Percentiles rank a stretch among this genome's conserved stretches.
These are phyloP conservation scores for Cyclotella choctawhatcheeana DNA, from an alignment of 108 stramenopile species.

Conservation along the genomic window DNA sequence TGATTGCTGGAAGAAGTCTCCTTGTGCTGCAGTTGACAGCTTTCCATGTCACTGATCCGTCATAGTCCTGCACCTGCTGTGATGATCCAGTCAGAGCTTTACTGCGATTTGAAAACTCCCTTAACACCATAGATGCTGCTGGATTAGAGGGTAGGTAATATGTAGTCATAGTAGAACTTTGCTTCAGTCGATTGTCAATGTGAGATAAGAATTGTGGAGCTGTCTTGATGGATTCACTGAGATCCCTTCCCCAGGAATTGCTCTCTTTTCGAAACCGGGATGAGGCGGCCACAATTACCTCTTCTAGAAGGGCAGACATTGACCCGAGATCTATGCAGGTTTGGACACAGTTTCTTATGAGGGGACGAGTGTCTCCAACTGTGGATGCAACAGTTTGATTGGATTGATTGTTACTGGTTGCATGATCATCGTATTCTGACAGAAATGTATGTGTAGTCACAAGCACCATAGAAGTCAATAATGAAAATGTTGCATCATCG, in stretches of 20 bases:
- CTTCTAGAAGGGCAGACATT: conserved; percentile 31
- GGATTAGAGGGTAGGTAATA: conserved; percentile 43
- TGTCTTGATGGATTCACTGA: conserved; percentile 24
- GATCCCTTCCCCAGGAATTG: conserved; percentile 20
- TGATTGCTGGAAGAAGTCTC: conserved; percentile 45
- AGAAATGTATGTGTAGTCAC: conserved; percentile 40
- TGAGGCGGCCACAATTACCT: conserved; percentile 33
- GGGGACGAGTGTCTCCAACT: conserved; percentile 36
- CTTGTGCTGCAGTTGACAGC: conserved; percentile 24
- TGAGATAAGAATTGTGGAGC: conserved; percentile 44
- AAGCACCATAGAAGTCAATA: conserved; percentile 17
- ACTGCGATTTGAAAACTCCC: conserved; percentile 22
- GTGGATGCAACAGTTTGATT: conserved; percentile 10
- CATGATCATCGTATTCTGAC: conserved; percentile 33
- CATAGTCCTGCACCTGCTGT: neutral
- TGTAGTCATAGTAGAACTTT: conserved; percentile 23
- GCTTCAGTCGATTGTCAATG: conserved; percentile 46
- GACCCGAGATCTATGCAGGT: conserved; percentile 44
- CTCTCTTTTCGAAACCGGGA: conserved; percentile 33
- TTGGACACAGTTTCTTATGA: conserved; percentile 39
- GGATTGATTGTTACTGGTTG: neutral
- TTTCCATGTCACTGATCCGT: conserved; percentile 24
- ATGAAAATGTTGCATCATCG: conserved; percentile 12
- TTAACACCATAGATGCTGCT: conserved; percentile 16
- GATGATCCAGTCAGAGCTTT: conserved; percentile 8